Percentiles rank a stretch among this genome's conserved stretches.
Conservation (phyloP, 2,329 filamentous ascomycete genomes). For the Lecanoromycetidae sp. region DNA sequence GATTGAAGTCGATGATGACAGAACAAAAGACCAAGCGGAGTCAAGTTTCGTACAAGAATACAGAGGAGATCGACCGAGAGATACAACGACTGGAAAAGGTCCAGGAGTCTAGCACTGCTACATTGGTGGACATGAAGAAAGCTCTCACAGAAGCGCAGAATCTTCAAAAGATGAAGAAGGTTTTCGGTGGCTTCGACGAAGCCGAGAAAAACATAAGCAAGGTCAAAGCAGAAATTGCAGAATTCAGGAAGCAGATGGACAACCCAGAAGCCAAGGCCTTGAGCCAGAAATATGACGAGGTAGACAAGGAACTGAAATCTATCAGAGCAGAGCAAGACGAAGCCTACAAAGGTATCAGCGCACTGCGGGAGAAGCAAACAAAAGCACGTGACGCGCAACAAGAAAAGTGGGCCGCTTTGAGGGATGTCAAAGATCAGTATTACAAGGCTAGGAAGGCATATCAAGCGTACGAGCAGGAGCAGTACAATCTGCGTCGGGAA, state of each 20-base stretch:
- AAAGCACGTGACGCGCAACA: constrained; percentile 77
- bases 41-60: constrained; percentile 73
- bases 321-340: constrained; percentile 90
- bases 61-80: constrained; percentile 75
- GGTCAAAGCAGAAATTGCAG: constrained; percentile 73
- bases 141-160: constrained; percentile 68
- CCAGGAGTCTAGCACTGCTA: constrained; percentile 83
- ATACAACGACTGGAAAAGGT: constrained; percentile 71
- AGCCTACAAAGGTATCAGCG: constrained; percentile 75
- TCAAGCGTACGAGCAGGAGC: constrained; percentile 71
- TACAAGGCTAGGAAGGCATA: constrained; percentile 72
- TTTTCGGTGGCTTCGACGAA: constrained; percentile 72
- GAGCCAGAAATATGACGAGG: constrained; percentile 70
- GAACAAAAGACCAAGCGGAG: constrained; percentile 79
- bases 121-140: constrained; percentile 96
- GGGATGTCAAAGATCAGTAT: constrained; percentile 81
- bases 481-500: constrained; percentile 63
- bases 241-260: constrained; percentile 77
- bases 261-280: constrained; percentile 84
- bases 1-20: constrained; percentile 68
- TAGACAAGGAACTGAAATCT: constrained; percentile 75
- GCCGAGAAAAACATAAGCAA: constrained; percentile 82
- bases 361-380: constrained; percentile 72
- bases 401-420: constrained; percentile 69
- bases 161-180: constrained; percentile 81